These are phyloP conservation scores for Emmonsiellopsis sp. DNA, from an alignment of 2,329 filamentous ascomycete species.

Conservation along the genomic window DNA sequence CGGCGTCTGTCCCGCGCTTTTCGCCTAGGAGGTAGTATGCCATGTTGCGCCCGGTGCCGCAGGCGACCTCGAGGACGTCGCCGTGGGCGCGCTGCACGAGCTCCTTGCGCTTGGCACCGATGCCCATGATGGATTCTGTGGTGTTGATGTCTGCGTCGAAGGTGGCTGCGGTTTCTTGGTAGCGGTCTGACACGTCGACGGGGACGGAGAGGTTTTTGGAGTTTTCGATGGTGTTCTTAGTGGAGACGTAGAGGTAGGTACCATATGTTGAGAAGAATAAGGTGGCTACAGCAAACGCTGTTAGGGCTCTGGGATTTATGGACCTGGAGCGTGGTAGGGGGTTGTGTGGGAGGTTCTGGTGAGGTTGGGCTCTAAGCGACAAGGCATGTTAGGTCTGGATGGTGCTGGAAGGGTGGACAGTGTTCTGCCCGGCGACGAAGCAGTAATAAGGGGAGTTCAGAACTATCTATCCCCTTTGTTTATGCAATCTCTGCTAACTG, in stretches of 20 bases:
- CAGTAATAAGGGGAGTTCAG: no score
- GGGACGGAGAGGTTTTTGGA: constrained; percentile 25
- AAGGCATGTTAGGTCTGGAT: no score
- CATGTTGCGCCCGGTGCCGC: constrained; percentile 42
- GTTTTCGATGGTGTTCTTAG: constrained; percentile 27
- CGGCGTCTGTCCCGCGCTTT: constrained; percentile 21
- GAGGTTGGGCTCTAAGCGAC: no score
- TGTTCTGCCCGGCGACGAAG: no score
- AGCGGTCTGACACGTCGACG: constrained; percentile 38
- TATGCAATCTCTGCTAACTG: no score
- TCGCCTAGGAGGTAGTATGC: constrained; percentile 37
- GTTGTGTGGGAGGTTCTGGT: constrained; percentile 8
- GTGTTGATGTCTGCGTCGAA: constrained; percentile 40
- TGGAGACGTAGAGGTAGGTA: constrained; percentile 35
- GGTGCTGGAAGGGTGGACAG: no score
- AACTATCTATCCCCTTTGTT: no score
- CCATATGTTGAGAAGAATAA: constrained; percentile 36
- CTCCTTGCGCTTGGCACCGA: constrained; percentile 32
- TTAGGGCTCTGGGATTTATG: constrained; percentile 20
- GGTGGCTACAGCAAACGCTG: constrained; percentile 28
- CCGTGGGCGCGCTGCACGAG: constrained; percentile 36
- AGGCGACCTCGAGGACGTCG: constrained; percentile 42
- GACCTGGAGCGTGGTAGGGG: constrained; percentile 2
- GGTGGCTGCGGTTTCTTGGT: constrained; percentile 32
- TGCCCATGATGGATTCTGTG: constrained; percentile 34